A percentile compares a stretch with the other conserved stretches of the same genome.
These are phyloP conservation scores for Colletotrichum lindemuthianum DNA, from an alignment of 2,329 filamentous ascomycete genomes.

Conservation along the genomic window DNA sequence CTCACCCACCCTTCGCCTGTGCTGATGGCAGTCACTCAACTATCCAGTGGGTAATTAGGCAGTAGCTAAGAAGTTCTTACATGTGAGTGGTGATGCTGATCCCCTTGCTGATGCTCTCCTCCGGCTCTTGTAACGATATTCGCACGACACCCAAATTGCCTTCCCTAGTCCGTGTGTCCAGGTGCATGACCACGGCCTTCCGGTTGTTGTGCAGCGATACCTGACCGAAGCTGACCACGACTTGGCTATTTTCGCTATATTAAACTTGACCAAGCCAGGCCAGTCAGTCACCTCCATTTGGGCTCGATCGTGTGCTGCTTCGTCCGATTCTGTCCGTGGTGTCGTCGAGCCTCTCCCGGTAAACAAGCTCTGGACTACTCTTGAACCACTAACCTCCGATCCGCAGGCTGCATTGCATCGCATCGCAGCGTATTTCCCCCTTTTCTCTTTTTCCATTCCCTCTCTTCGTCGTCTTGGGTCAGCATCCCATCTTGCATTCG, in stretches of 20 bases:
- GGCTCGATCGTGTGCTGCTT: neutral
- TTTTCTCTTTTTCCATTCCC: neutral
- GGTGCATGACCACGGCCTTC: constrained; percentile 6
- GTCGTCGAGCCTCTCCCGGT: neutral
- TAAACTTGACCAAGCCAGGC: no score
- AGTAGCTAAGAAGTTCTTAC: no score
- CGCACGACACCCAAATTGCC: neutral
- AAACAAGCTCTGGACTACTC: constrained; percentile 24
- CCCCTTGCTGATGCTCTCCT: constrained; percentile 1
- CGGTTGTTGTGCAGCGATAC: constrained; percentile 18
- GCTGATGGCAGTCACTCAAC: no score
- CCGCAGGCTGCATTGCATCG: neutral
- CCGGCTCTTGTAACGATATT: neutral
- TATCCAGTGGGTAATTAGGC: no score
- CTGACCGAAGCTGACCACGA: constrained; percentile 10
- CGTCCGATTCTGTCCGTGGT: constrained; percentile 10
- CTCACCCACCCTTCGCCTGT: neutral
- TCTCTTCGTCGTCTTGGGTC: neutral
- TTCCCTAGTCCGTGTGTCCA: constrained; percentile 17
- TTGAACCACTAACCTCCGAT: constrained; percentile 9
- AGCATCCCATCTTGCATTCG: constrained; percentile 14
- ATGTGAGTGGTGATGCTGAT: neutral
- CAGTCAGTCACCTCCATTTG: neutral
- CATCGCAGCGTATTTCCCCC: neutral
- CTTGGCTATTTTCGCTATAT: neutral